Evolutionary conservation across 2,329 filamentous ascomycete species (phyloP).

Genomic region (Atkinsonella texensis): DNA sequence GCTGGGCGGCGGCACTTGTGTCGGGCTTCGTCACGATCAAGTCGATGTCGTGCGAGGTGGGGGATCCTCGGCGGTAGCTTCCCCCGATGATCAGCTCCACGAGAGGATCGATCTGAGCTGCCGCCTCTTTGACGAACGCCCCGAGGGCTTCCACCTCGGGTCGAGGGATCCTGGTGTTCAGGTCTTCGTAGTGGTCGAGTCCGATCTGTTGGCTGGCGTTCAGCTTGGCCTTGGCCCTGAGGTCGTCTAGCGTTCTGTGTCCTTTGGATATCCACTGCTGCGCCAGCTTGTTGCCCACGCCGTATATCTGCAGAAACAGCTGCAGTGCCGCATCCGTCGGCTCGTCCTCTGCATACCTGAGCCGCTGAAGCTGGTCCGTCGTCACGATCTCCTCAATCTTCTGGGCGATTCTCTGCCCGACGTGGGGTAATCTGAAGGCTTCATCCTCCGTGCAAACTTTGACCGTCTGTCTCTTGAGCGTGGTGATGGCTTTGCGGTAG

Average conservation of each 20-base stretch:
- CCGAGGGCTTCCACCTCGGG: constrained; percentile 62
- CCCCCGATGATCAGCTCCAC: constrained; percentile 68
- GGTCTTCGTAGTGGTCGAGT: constrained; percentile 67
- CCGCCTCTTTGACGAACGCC: constrained; percentile 45
- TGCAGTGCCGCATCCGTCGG: constrained; percentile 53
- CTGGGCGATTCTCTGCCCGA: constrained; percentile 61
- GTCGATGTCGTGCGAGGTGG: constrained; percentile 71
- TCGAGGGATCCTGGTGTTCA: constrained; percentile 67
- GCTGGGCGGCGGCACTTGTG: constrained; percentile 38
- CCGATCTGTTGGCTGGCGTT: constrained; percentile 62
- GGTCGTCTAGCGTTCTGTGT: constrained; percentile 60
- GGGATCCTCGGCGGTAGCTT: constrained; percentile 71
- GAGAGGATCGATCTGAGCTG: constrained; percentile 45
- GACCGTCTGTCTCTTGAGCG: constrained; percentile 50
- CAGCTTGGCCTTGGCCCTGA: constrained; percentile 49
- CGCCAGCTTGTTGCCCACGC: constrained; percentile 59
- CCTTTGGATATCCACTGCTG: constrained; percentile 67
- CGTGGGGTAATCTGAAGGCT: constrained; percentile 52
- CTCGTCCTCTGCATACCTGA: constrained; percentile 60
- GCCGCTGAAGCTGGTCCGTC: constrained; percentile 57
- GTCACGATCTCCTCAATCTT: constrained; percentile 85
- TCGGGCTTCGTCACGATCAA: constrained; percentile 63
- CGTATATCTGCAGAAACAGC: constrained; percentile 68
- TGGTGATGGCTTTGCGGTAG: constrained; percentile 68
- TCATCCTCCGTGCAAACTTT: constrained; percentile 59